Evolutionary conservation across 2,329 filamentous ascomycete species (phyloP).

Genomic region (Mollisia scopiformis): DNA sequence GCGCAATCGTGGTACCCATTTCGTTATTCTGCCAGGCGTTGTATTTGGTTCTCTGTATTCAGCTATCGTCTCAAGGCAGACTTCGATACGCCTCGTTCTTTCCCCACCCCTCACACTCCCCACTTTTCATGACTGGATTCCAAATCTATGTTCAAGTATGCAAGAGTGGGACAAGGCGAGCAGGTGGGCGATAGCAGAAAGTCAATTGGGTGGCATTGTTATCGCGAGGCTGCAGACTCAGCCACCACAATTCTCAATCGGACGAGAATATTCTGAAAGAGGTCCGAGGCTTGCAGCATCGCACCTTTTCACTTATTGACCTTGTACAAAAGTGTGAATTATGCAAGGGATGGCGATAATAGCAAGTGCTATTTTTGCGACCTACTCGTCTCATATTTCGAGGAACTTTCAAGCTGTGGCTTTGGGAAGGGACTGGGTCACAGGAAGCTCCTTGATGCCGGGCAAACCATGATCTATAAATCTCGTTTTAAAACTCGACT

Average conservation of each 20-base stretch:
- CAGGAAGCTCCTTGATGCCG: not conserved
- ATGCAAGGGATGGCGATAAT: not conserved
- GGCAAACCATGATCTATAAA: too few species aligned
- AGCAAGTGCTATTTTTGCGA: not conserved
- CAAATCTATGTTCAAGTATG: too few species aligned
- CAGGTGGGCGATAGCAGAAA: not conserved
- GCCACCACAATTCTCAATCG: not conserved
- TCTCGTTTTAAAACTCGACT: too few species aligned
- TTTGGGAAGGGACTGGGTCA: not conserved
- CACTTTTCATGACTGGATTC: too few species aligned
- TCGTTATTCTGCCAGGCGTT: too few species aligned
- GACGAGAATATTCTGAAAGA: not conserved
- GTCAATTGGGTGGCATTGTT: not conserved
- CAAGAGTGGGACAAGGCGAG: not conserved
- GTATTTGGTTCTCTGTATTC: too few species aligned
- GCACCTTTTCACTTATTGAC: not conserved
- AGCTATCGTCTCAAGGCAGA: too few species aligned
- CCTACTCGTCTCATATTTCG: not conserved
- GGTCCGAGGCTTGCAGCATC: not conserved
- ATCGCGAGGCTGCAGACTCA: not conserved
- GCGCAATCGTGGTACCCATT: too few species aligned
- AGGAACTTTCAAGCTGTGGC: not conserved
- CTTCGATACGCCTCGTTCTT: too few species aligned
- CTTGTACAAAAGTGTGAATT: not conserved
- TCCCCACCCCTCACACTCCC: not conserved